Conservation (phyloP, 257 asterid genomes). For the Cordia subcordata region DNA sequence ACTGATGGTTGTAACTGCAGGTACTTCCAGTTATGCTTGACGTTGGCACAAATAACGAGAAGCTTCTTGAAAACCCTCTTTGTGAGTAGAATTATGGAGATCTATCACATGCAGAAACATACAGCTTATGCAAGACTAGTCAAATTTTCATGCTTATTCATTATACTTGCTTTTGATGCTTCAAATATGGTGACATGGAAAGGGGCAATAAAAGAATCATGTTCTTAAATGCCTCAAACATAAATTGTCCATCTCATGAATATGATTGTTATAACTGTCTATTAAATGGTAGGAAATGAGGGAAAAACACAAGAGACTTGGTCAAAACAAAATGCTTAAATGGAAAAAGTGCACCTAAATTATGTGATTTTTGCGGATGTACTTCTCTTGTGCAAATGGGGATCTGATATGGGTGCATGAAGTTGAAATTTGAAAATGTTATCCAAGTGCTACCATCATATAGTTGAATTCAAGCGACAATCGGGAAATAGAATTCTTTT, state of each 20-base stretch:
- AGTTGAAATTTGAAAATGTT: not conserved
- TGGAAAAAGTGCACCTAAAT: too few species aligned
- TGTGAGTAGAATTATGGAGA: constrained; percentile 58
- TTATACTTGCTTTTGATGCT: not conserved
- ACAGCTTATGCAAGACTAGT: not conserved
- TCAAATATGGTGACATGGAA: too few species aligned
- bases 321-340: not conserved
- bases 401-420: not conserved
- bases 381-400: not conserved
- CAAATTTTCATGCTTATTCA: not conserved
- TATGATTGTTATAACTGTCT: too few species aligned
- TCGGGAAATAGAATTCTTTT: not conserved
- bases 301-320: not conserved
- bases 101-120: constrained; percentile 5
- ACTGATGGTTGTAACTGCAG: constrained; percentile 36
- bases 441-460: not conserved
- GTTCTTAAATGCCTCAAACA: too few species aligned
- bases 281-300: too few species aligned
- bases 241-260: too few species aligned
- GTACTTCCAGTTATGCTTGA: constrained; percentile 98
- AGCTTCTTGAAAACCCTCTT: constrained; percentile 84
- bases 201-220: too few species aligned
- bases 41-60: constrained; percentile 94
- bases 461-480: not conserved
- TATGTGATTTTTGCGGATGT: too few species aligned